Conservation (phyloP, 306 rosid genomes). For the Senna tora region DNA sequence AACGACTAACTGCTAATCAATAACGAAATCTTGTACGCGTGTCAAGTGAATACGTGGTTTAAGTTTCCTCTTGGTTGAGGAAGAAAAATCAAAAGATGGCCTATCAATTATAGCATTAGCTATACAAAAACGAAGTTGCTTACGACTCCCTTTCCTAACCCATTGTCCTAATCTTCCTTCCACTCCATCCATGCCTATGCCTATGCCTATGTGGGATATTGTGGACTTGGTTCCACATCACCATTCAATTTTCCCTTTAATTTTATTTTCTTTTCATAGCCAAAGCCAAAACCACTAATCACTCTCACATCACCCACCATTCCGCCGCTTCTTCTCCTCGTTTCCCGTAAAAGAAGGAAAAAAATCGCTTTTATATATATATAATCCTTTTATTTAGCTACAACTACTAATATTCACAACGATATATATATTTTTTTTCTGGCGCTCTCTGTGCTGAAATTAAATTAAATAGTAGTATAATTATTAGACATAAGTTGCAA, state of each 20-base stretch:
- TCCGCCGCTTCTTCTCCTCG: neutral
- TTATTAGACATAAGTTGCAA: constrained; percentile 5
- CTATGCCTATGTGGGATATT: no score
- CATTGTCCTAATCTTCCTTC: neutral
- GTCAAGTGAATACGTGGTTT: constrained; percentile 34
- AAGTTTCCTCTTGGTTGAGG: neutral
- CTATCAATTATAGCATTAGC: neutral
- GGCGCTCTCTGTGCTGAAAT: neutral
- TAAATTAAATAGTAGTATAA: constrained; percentile 13
- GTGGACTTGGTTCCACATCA: neutral
- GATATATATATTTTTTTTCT: neutral
- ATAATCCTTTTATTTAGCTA: neutral
- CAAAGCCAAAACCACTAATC: neutral
- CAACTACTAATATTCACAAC: neutral
- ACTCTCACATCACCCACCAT: constrained; percentile 20
- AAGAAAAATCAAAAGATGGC: neutral
- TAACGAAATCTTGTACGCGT: constrained; percentile 51
- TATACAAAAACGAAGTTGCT: constrained; percentile 3
- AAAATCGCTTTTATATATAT: neutral
- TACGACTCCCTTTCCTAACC: neutral
- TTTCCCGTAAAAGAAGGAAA: no score
- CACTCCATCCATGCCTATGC: no score
- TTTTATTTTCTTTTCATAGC: neutral
- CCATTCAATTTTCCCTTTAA: constrained; percentile 7
- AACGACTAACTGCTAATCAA: constrained; percentile 50